A percentile compares a stretch with the other conserved stretches of the same genome.
Conservation (phyloP, 805 yeast species). For the Saccharomycopsis sp. region DNA sequence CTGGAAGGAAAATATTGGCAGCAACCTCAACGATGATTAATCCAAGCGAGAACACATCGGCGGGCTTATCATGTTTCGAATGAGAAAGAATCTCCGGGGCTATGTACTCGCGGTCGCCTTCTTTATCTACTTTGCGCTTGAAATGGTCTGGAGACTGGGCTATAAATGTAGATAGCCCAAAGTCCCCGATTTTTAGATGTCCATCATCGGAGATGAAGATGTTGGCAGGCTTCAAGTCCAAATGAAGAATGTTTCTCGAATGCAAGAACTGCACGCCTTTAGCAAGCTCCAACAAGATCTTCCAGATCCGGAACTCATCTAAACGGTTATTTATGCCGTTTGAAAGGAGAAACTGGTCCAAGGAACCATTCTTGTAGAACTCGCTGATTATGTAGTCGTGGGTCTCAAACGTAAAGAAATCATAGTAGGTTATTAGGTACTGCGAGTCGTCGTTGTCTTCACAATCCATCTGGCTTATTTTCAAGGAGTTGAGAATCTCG, state of each 20-base stretch:
- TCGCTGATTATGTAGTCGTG: conserved; percentile 80
- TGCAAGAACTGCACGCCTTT: conserved; percentile 81
- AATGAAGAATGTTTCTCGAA: conserved; percentile 64
- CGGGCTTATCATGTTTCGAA: conserved; percentile 81
- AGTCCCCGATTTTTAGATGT: conserved; percentile 88
- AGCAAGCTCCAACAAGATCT: conserved; percentile 80
- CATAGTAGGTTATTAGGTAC: conserved; percentile 16
- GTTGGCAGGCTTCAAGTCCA: conserved; percentile 94
- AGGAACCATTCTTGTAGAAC: conserved; percentile 89
- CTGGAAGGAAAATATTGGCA: conserved; percentile 90
- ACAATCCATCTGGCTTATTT: conserved; percentile 21
- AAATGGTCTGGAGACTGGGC: not conserved
- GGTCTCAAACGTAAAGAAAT: conserved; percentile 13
- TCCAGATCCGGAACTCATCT: conserved; percentile 98
- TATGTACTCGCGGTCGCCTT: conserved; percentile 95
- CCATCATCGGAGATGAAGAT: conserved; percentile 94
- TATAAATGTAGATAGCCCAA: conserved; percentile 79
- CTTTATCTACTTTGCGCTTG: conserved; percentile 60
- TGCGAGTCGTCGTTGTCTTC: conserved; percentile 14
- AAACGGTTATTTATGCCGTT: conserved; percentile 48
- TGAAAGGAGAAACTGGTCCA: conserved; percentile 73
- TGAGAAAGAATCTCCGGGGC: conserved; percentile 91
- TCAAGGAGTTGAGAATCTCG: conserved; percentile 32
- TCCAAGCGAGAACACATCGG: conserved; percentile 91
- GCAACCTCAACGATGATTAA: conserved; percentile 91